phyloP scores from a whole-genome alignment of 148 eudicot genomes.

The Nepenthes mirabilis region DNA sequence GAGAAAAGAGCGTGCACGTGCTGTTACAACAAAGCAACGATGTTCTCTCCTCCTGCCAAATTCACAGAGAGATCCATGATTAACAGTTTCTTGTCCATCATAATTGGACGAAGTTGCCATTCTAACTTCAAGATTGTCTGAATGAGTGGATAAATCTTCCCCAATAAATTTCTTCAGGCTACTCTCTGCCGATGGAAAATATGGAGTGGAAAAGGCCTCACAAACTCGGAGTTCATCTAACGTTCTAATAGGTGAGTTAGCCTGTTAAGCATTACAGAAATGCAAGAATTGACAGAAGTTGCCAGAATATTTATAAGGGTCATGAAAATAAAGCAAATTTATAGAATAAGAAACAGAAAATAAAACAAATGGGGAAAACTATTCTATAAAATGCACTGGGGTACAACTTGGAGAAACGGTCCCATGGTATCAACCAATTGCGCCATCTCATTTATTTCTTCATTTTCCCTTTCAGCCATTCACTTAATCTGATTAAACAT shows the following conservation, averaged over 20 bases:
- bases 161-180: slow-evolving; percentile 12
- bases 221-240: slow-evolving; percentile 67
- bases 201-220: slow-evolving; percentile 51
- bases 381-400: too few species aligned
- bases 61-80: slow-evolving; percentile 20
- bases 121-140: slow-evolving; percentile 6
- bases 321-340: neutral
- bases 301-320: neutral
- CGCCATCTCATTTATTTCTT: neutral
- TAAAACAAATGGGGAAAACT: too few species aligned
- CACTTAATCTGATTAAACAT: neutral
- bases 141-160: slow-evolving; percentile 10
- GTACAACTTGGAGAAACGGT: too few species aligned
- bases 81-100: slow-evolving; percentile 8
- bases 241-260: slow-evolving; percentile 74
- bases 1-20: slow-evolving; percentile 82
- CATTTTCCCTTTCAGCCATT: neutral
- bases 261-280: slow-evolving; percentile 35
- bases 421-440: too few species aligned
- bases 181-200: slow-evolving; percentile 43
- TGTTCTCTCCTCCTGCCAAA: slow-evolving; percentile 67
- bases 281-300: neutral
- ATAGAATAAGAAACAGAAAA: neutral
- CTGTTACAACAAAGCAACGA: slow-evolving; percentile 72
- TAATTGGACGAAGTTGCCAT: slow-evolving; percentile 8